Conservation (phyloP, 257 asterid species). For the Primulina eburnea region DNA sequence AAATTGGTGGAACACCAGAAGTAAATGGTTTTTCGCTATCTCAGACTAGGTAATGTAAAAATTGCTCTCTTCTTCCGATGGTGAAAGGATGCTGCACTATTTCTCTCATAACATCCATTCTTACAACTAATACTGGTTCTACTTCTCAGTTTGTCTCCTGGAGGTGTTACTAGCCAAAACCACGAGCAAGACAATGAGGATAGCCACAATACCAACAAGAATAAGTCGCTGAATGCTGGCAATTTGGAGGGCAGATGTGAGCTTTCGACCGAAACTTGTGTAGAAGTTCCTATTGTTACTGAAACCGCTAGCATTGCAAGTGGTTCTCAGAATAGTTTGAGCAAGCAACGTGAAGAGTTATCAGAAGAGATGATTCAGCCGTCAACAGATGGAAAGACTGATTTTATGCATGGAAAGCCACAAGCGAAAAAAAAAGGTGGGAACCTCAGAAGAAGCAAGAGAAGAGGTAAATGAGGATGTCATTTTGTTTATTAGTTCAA, state of each 20-base stretch:
- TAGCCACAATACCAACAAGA: constrained; percentile 19
- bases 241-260: constrained; percentile 35
- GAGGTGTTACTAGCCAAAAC: constrained; percentile 27
- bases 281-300: constrained; percentile 51
- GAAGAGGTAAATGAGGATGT: constrained; percentile 39
- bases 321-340: constrained; percentile 34
- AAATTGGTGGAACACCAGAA: constrained; percentile 27
- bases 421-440: constrained; percentile 35
- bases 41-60: constrained; percentile 48
- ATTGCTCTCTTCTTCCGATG: constrained; percentile 2
- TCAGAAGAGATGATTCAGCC: constrained; percentile 31
- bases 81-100: not conserved
- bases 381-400: constrained; percentile 24
- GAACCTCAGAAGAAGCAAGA: constrained; percentile 37
- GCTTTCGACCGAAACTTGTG: constrained; percentile 43
- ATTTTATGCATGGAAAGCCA: constrained; percentile 26
- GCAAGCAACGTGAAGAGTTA: constrained; percentile 37
- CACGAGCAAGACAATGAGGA: constrained; percentile 23
- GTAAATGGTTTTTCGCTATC: constrained; percentile 37
- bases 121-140: constrained; percentile 16
- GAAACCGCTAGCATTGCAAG: constrained; percentile 33
- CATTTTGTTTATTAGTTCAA: constrained; percentile 18
- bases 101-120: not conserved
- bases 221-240: constrained; percentile 9
- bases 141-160: constrained; percentile 39